Evolutionary conservation across 495 filamentous ascomycete genomes (phyloP).

Genomic region (Podospora australis): DNA sequence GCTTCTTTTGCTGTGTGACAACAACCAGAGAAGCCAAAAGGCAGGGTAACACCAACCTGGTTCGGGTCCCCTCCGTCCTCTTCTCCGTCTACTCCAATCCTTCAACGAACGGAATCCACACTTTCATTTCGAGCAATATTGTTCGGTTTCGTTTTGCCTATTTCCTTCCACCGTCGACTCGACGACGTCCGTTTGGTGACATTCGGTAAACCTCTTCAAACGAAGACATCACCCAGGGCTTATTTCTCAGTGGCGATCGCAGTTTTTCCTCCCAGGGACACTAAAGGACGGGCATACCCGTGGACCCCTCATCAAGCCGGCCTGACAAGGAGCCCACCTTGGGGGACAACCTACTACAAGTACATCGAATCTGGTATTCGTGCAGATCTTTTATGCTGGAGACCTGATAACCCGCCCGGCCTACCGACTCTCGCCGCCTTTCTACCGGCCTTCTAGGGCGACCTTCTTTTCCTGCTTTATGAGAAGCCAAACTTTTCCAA

Average conservation of each 20-base stretch:
- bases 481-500: no score
- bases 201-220: no score
- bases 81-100: background rate
- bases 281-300: no score
- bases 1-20: background rate
- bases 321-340: background rate
- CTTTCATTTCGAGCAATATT: background rate
- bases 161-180: background rate
- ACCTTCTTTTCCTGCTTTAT: no score
- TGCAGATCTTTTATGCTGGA: constrained; percentile 10
- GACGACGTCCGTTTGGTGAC: no score
- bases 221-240: no score
- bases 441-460: constrained; percentile 10
- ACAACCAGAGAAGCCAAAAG: background rate
- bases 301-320: background rate
- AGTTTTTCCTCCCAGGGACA: no score
- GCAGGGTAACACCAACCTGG: background rate
- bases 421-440: background rate
- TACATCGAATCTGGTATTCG: no score
- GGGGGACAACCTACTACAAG: no score
- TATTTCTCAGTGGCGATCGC: no score
- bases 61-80: constrained; percentile 1
- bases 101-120: background rate
- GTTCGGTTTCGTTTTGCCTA: background rate
- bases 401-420: background rate